Evolutionary conservation across 2,329 filamentous ascomycete genomes (phyloP), one percentile per base, ranked within the genome.

Genomic region (Hypoxylon sp.): DNA sequence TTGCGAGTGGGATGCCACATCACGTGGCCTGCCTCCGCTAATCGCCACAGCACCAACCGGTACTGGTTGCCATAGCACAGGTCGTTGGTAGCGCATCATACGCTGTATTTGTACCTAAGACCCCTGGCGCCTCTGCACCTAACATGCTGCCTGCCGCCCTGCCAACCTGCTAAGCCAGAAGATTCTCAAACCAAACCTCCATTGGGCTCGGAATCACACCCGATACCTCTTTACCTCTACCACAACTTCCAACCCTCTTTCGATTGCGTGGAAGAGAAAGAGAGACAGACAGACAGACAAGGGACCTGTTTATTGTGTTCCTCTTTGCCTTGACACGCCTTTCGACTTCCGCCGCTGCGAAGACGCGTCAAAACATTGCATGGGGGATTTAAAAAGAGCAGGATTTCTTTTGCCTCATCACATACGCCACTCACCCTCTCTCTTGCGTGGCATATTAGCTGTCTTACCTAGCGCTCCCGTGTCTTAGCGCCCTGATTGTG

Each of bases 191-290:
- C 38, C 54, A 54, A 29, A 55, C 27, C 52, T 48, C 51, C 51
- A 56, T 54, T 63, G 51, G 61, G 61, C 61, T 58, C 58, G 48
- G 54, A 57, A 59, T 27, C 31, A 55, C 43, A 35, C 58, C 54
- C 47, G 51, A 46, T 31, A 48, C 58, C 48, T 52, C 27, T 4
- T 29, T n/a, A n/a, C n/a, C n/a, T n/a, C n/a, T n/a, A n/a, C n/a
- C n/a, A n/a, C n/a, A n/a, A n/a, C n/a, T n/a, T n/a, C n/a, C 41
- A 57, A 59, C 33, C 37, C 46, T 51, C 42, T 52, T 48, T 42
- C 50, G 48, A 48, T 18, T 11, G 6, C 4, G 3, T 35, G 18
- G n/a, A 7, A 18, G 18, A 35, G 18, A 35, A 35, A 35, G 31
- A 35, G 31, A 35, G 15, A 15, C n/a, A 35, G n/a, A 11, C 27